A percentile compares a stretch with the other conserved stretches of the same genome.
phyloP scores from a whole-genome alignment of 1,284 basidiomycete genomes.

The Hemileia vastatrix region DNA sequence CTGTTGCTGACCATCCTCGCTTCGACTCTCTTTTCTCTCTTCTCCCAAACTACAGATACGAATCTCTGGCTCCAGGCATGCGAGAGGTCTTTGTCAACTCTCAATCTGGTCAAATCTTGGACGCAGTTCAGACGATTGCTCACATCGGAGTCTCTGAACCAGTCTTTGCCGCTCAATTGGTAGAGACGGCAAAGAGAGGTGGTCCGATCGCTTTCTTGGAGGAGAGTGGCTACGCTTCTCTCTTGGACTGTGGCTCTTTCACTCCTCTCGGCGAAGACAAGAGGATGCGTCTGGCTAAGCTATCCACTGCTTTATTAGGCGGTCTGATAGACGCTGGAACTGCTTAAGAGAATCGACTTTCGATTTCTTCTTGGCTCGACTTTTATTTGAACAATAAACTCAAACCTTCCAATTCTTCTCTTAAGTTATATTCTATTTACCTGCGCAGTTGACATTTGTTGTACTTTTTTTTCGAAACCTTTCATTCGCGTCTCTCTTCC shows the following conservation, averaged over 20 bases:
- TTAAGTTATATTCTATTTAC: no score
- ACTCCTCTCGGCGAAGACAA: conserved; percentile 8
- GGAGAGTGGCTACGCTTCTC: conserved; percentile 35
- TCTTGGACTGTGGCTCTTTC: conserved; percentile 38
- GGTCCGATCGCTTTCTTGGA: conserved; percentile 34
- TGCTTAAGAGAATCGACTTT: background rate
- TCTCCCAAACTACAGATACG: conserved; percentile 25
- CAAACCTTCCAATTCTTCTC: no score
- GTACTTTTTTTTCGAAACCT: no score
- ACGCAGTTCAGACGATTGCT: conserved; percentile 37
- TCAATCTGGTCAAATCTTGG: conserved; percentile 34
- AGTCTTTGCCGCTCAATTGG: conserved; percentile 37
- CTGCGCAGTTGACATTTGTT: no score
- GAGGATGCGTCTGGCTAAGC: conserved; percentile 31
- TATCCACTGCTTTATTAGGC: conserved; percentile 32
- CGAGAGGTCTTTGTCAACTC: conserved; percentile 36
- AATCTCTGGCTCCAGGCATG: conserved; percentile 34
- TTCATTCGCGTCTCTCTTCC: no score
- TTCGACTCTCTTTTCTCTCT: background rate
- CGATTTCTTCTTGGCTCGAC: no score
- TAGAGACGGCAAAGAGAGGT: conserved; percentile 36
- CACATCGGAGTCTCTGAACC: conserved; percentile 36
- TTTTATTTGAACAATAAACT: no score
- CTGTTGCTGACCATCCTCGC: no score
- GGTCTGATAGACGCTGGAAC: conserved; percentile 36